Base-by-base conservation (phyloP, 2,329 filamentous ascomycete genomes). In the Colletotrichum simmondsii region DNA sequence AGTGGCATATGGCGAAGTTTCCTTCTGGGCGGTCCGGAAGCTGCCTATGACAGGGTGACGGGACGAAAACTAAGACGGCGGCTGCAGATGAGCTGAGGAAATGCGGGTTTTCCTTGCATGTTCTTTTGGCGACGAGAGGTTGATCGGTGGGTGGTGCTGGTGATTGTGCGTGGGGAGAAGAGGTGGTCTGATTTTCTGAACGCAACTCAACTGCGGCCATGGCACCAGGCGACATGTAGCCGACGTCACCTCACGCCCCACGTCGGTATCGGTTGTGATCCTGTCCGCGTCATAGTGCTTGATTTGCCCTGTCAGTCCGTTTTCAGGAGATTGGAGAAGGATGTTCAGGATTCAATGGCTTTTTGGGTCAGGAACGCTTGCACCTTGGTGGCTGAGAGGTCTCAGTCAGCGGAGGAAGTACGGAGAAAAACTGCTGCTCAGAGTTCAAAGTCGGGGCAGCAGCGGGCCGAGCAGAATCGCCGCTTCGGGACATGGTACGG, bases 121-220 rank as follows among this genome's bases (percentile, higher is more conserved):
- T 53, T 59, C 46, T 58, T 70, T 26, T 2, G 37, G 42, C 42
- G 7, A 30, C 12, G 24, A 42, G 49, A 59, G 24, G 65, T 46
- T 69, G 53, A 64, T 69, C 24, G 61, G 42, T 70, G 22, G 22
- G 68, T 62, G 61, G 26, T 54, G n/a, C 24, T 22, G 52, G 60
- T 35, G 60, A 53, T 60, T 69, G 32, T 60, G 66, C 66, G 54
- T 65, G 60, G 35, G 60, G 54, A 59, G 65, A 46, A 65, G 70
- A 72, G 60, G 70, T 72, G 70, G 70, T 72, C 70, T 72, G 70
- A 72, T 69, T 61, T 72, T 70, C 35, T 59, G 66, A 65, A 58
- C 37, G 70, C 65, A 59, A 57, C 52, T 72, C 30, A 28, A 59
- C 49, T 68, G 65, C 30, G 58, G 69, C 30, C 58, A 46, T 42